Base-by-base conservation (phyloP, 768 basidiomycete species). In the Daedaleopsis sinensis region DNA sequence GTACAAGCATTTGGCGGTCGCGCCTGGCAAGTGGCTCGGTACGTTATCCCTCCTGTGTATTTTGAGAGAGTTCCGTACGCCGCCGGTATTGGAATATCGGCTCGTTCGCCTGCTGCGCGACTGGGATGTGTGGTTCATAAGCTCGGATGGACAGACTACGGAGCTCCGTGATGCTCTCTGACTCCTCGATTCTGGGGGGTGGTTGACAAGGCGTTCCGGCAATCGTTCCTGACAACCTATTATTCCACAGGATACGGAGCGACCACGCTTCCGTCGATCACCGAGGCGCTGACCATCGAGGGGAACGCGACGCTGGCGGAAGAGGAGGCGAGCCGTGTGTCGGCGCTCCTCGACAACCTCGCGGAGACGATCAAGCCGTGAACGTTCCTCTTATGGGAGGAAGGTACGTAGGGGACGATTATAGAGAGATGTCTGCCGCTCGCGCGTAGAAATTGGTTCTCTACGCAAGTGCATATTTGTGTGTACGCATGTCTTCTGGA, bases 11-110 rank as follows among this genome's bases (percentile, higher is more conserved):
- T 79, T 94, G 19, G 93, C 83, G 42, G 91, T 94, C 39, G 92
- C 94, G 3, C 94, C 94, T 24, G 94, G 93, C 42, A 87, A 90
- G 73, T 89, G 88, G 85, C 84, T 89, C 46, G 89, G 90, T 90
- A 66, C 66, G 82, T 74, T 13, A n/a, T 37, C 57, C 9, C 19
- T 37, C 35, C 18, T 15, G 7, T 48, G 23, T 50, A n/a, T 38
- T 42, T 47, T n/a, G 21, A 32, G 7, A 13, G 15, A 16, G 46
- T 13, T n/a, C 47, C 21, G 47, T 24, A 21, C 27, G 4, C 4
- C 27, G 27, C 27, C 27, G 3, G 27, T 7, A 32, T 32, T 32
- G 27, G 27, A 32, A 3, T 32, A n/a, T n/a, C n/a, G n/a, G n/a
- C n/a, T n/a, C n/a, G n/a, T 32, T 32, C 27, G 27, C 27, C 7